These are phyloP conservation scores for Albatrellus ellisii DNA, from an alignment of 768 basidiomycete genomes.

Conservation along the genomic window DNA sequence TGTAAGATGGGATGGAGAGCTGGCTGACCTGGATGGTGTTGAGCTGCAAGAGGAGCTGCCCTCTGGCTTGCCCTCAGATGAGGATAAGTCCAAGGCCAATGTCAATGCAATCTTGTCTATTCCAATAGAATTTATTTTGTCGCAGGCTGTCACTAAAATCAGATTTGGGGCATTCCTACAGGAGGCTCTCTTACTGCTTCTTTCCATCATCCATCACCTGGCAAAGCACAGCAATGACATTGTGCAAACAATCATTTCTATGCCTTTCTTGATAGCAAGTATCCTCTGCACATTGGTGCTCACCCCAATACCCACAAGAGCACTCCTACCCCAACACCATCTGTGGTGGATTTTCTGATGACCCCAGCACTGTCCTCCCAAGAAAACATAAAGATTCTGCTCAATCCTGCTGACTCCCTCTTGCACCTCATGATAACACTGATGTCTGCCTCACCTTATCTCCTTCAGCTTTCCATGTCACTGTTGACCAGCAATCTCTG, in stretches of 20 bases:
- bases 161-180: constrained; percentile 30
- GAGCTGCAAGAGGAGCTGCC: constrained; percentile 27
- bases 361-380: constrained; percentile 54
- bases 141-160: constrained; percentile 31
- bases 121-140: constrained; percentile 32
- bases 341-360: constrained; percentile 43
- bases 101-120: constrained; percentile 21
- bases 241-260: constrained; percentile 37
- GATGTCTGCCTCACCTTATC: constrained; percentile 31
- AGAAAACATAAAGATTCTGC: constrained; percentile 40
- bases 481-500: constrained; percentile 48
- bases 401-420: constrained; percentile 48
- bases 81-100: constrained; percentile 13
- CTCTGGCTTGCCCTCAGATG: constrained; percentile 13
- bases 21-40: constrained; percentile 25
- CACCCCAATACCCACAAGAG: constrained; percentile 31
- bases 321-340: constrained; percentile 24
- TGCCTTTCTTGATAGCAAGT: constrained; percentile 36
- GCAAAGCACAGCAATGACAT: constrained; percentile 42
- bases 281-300: constrained; percentile 46
- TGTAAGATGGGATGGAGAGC: constrained; percentile 43
- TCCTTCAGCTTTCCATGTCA: constrained; percentile 22
- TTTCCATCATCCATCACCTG: constrained; percentile 47
- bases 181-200: constrained; percentile 39
- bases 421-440: constrained; percentile 57